These are phyloP conservation scores for Blastobotrys illinoisensis DNA, from an alignment of 1,139 yeast genomes.

Conservation along the genomic window DNA sequence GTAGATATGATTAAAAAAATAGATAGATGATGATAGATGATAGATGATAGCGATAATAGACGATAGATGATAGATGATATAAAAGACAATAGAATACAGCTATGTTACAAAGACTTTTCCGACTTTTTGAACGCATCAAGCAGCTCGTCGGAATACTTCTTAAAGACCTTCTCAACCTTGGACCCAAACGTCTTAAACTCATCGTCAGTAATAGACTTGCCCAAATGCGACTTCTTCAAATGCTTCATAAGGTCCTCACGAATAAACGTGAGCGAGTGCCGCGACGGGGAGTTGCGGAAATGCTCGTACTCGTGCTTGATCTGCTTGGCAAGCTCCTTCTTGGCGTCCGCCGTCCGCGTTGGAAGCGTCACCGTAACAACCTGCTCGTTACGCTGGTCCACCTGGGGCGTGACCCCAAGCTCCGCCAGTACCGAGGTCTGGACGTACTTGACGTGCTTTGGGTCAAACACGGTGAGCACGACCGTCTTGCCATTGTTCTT, in stretches of 20 bases:
- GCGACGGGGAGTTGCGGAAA: constrained; percentile 50
- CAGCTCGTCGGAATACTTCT: constrained; percentile 55
- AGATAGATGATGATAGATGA: no score
- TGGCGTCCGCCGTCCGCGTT: constrained; percentile 65
- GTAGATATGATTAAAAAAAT: no score
- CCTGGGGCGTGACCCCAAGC: constrained; percentile 73
- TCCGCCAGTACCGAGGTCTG: constrained; percentile 66
- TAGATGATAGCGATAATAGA: no score
- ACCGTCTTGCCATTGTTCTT: constrained; percentile 61
- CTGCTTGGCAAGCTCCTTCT: constrained; percentile 53
- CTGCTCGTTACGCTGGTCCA: constrained; percentile 66
- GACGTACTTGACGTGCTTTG: constrained; percentile 61
- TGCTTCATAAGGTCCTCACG: constrained; percentile 59
- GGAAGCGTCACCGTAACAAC: constrained; percentile 71
- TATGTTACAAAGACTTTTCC: constrained; percentile 37
- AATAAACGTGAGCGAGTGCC: constrained; percentile 52
- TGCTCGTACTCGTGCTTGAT: constrained; percentile 54
- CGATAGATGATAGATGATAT: no score
- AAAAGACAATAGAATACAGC: no score
- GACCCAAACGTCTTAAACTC: constrained; percentile 41
- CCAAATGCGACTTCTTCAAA: constrained; percentile 55
- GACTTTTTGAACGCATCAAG: constrained; percentile 53
- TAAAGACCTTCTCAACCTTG: constrained; percentile 64
- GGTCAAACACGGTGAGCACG: constrained; percentile 77
- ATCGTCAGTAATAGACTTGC: constrained; percentile 33